A percentile compares a stretch with the other conserved stretches of the same genome.
Conservation (phyloP, 2,329 filamentous ascomycete genomes). For the Harringtonia aguacate region DNA sequence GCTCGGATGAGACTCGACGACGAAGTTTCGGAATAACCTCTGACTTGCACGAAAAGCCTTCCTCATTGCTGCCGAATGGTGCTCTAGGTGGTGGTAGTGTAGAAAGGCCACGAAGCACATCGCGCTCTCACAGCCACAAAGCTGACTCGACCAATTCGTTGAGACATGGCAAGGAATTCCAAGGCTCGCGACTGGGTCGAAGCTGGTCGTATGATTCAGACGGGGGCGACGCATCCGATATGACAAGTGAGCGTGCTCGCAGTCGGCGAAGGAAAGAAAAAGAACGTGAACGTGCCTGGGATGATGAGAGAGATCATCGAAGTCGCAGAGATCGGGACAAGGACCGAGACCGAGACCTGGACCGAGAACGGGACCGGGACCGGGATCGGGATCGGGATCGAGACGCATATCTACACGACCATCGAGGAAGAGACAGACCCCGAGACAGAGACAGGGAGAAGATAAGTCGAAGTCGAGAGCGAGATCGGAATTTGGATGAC, state of each 20-base stretch:
- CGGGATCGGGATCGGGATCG: constrained; percentile 6
- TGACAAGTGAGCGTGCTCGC: constrained; percentile 14
- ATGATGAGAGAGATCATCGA: constrained; percentile 16
- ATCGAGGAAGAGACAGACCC: background rate
- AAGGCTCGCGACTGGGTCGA: constrained; percentile 27
- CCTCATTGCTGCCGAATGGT: constrained; percentile 29
- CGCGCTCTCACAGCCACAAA: constrained; percentile 8
- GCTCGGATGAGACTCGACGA: constrained; percentile 24
- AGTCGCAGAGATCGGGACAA: constrained; percentile 18
- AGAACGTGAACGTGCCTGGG: constrained; percentile 18
- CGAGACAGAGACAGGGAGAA: too few relatives aligned
- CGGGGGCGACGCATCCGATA: background rate
- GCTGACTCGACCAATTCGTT: constrained; percentile 4
- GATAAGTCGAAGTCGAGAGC: background rate
- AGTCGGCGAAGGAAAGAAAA: constrained; percentile 14
- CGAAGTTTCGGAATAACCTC: constrained; percentile 23
- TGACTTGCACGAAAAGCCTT: constrained; percentile 31
- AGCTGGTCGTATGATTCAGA: constrained; percentile 31
- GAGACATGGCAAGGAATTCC: constrained; percentile 30
- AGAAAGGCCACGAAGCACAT: constrained; percentile 19
- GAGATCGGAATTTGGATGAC: background rate
- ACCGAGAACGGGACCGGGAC: constrained; percentile 21
- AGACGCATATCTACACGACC: background rate
- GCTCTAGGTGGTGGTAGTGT: constrained; percentile 13
- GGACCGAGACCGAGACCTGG: constrained; percentile 19